Evolutionary conservation across 805 yeast genomes (phyloP).

Genomic region (Teunomyces atbi): DNA sequence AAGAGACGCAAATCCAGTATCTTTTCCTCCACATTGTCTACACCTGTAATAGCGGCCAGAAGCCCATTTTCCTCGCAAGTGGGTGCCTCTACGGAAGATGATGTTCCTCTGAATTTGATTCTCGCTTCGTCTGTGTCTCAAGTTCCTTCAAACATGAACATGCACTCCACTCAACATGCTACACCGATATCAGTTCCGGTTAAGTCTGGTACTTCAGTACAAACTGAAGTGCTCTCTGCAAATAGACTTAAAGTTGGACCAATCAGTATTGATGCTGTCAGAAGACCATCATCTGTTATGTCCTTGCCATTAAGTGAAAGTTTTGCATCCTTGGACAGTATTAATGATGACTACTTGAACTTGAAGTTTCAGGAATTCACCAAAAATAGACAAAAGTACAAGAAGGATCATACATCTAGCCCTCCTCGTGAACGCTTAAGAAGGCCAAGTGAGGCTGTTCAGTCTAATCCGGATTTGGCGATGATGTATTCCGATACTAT

Average conservation of each 20-base stretch:
- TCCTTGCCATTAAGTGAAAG: conserved; percentile 69
- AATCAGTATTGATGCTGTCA: conserved; percentile 21
- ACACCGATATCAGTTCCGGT: conserved; percentile 2
- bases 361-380: conserved; percentile 35
- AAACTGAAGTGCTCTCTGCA: background rate
- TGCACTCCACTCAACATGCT: background rate
- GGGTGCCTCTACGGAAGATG: conserved; percentile 4
- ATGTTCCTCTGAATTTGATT: background rate
- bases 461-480: conserved; percentile 9
- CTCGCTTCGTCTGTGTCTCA: background rate
- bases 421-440: conserved; percentile 6
- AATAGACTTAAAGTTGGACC: conserved; percentile 32
- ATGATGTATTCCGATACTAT: background rate
- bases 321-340: conserved; percentile 74
- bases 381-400: conserved; percentile 11
- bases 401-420: conserved; percentile 8
- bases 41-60: conserved; percentile 14
- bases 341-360: conserved; percentile 55
- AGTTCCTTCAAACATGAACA: background rate
- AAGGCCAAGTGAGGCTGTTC: conserved; percentile 6
- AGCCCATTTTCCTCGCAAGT: conserved; percentile 14
- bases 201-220: conserved; percentile 9
- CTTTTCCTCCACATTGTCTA: conserved; percentile 15
- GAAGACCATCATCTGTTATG: conserved; percentile 63
- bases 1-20: conserved; percentile 34